phyloP scores from a whole-genome alignment of 208 protist species.

The Leishmania arabica region DNA sequence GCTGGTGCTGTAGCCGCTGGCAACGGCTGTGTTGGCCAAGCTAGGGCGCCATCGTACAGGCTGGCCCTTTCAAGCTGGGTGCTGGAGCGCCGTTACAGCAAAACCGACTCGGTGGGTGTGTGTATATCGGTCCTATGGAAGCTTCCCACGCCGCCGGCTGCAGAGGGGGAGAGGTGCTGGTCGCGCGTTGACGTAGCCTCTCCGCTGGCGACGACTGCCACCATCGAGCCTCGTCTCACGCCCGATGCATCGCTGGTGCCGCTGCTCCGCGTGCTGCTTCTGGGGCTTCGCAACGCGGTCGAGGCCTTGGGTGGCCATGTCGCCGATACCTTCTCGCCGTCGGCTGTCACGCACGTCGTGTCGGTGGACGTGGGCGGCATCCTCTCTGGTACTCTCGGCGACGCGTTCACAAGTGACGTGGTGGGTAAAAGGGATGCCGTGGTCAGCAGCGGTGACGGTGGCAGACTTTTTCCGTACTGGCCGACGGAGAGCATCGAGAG shows the following conservation, averaged over 20 bases:
- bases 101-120: constrained; percentile 52
- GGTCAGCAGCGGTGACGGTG: background rate
- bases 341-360: constrained; percentile 75
- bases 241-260: constrained; percentile 16
- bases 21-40: background rate
- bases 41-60: background rate
- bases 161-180: background rate
- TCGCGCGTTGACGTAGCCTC: background rate
- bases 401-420: constrained; percentile 21
- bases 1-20: background rate
- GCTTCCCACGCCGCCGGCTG: constrained; percentile 12
- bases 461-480: constrained; percentile 17
- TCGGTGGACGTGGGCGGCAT: constrained; percentile 62
- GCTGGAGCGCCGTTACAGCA: constrained; percentile 53
- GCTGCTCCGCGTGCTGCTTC: constrained; percentile 52
- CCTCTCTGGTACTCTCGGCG: constrained; percentile 23
- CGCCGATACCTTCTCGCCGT: constrained; percentile 34
- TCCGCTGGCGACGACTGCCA: background rate
- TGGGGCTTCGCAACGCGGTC: constrained; percentile 49
- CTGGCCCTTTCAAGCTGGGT: constrained; percentile 50
- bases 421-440: background rate
- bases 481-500: constrained; percentile 11
- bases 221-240: background rate
- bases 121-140: constrained; percentile 45
- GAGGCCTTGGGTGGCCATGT: constrained; percentile 60